These are phyloP conservation scores for Trichothecium roseum DNA, from an alignment of 2,329 filamentous ascomycete genomes.

Conservation along the genomic window DNA sequence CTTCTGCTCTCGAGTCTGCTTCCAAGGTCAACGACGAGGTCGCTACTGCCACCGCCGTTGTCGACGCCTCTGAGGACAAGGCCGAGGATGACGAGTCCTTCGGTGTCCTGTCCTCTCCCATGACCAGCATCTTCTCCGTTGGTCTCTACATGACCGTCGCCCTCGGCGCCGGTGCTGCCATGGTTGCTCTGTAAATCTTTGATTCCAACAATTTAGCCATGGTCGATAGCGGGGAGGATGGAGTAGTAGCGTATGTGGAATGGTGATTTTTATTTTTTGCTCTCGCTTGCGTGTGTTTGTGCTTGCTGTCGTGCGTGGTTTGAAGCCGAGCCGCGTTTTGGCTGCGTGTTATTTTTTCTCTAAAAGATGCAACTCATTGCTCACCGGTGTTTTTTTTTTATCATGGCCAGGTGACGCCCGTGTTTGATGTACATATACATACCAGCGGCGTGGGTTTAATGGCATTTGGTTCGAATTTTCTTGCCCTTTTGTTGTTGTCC, in stretches of 20 bases:
- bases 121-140: constrained; percentile 30
- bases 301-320: too few relatives aligned
- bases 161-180: constrained; percentile 38
- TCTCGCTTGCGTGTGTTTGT: constrained; percentile 8
- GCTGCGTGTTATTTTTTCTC: too few relatives aligned
- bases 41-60: constrained; percentile 32
- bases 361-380: too few relatives aligned
- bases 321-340: too few relatives aligned
- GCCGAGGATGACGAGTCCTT: constrained; percentile 19
- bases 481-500: too few relatives aligned
- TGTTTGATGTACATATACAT: too few relatives aligned
- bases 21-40: constrained; percentile 42
- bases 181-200: constrained; percentile 39
- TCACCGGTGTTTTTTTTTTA: too few relatives aligned
- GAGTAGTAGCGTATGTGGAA: constrained; percentile 3
- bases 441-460: too few relatives aligned
- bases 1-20: constrained; percentile 48
- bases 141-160: constrained; percentile 43
- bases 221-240: constrained; percentile 1
- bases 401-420: too few relatives aligned
- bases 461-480: too few relatives aligned
- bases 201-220: not conserved
- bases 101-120: constrained; percentile 23
- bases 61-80: constrained; percentile 10
- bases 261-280: constrained; percentile 6